These are phyloP conservation scores for Lumnitzera racemosa DNA, from an alignment of 345 rosid species.

Conservation along the genomic window DNA sequence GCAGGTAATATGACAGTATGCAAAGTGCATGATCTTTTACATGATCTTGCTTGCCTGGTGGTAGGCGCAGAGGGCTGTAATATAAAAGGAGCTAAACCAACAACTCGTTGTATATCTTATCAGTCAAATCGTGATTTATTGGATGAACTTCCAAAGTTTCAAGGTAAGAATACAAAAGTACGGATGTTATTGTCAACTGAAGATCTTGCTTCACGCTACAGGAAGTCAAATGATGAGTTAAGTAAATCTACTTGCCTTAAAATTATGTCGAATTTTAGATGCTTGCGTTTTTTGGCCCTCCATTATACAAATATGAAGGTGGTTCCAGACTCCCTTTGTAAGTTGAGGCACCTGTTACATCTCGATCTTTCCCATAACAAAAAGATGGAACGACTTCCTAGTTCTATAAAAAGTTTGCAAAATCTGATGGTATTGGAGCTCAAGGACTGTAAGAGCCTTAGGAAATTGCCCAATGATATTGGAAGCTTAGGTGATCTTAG, in stretches of 20 bases:
- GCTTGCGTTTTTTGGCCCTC: conserved; percentile 11
- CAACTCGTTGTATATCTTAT: conserved; percentile 4
- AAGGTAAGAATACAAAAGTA: too few relatives aligned
- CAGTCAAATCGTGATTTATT: not conserved
- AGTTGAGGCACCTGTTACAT: conserved; percentile 16
- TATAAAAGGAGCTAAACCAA: rapidly evolving
- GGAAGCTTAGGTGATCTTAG: conserved; percentile 8
- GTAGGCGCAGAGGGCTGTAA: conserved; percentile 1
- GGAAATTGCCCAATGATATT: conserved; percentile 9
- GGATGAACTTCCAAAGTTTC: not conserved
- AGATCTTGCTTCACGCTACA: too few relatives aligned
- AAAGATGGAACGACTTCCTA: conserved; percentile 4
- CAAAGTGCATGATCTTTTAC: conserved; percentile 19
- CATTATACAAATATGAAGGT: not conserved
- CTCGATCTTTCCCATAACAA: not conserved
- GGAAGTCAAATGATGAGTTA: too few relatives aligned
- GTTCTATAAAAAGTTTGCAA: conserved; percentile 3
- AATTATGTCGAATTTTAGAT: not conserved
- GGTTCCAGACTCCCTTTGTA: conserved; percentile 8
- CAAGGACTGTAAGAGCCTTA: not conserved
- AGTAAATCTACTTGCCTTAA: not conserved
- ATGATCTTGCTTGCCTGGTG: conserved; percentile 17
- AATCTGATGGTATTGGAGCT: conserved; percentile 10
- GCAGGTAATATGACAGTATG: not conserved
- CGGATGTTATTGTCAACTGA: not conserved